phyloP scores from a whole-genome alignment of 2,329 filamentous ascomycete genomes.

The Ceratocystis papillata region DNA sequence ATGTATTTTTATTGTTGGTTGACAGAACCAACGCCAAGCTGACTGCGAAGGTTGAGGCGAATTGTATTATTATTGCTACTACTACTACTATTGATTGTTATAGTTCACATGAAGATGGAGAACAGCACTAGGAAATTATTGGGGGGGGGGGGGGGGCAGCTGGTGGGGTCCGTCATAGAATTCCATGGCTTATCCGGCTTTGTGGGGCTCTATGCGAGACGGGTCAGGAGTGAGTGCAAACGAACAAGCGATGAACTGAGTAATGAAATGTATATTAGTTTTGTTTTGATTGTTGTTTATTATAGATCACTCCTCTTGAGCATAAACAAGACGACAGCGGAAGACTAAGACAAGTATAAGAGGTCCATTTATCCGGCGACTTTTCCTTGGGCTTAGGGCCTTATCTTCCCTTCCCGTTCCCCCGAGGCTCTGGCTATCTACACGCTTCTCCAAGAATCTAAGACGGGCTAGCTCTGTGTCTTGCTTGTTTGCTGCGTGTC shows the following conservation, averaged over 20 bases:
- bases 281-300: neutral
- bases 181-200: neutral
- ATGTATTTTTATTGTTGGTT: constrained; percentile 3
- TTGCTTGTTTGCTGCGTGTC: neutral
- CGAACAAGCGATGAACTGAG: neutral
- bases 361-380: constrained; percentile 4
- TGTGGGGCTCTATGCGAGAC: neutral
- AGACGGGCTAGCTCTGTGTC: neutral
- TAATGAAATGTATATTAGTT: neutral
- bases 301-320: neutral
- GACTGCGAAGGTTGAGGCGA: neutral
- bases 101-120: neutral
- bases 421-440: neutral
- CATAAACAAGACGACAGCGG: too few relatives aligned
- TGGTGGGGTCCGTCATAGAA: neutral
- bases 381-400: neutral
- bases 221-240: neutral
- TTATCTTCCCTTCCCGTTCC: neutral
- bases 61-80: neutral
- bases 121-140: neutral
- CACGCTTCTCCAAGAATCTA: constrained; percentile 2
- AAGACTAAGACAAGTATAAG: neutral
- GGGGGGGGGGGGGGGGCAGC: too few relatives aligned
- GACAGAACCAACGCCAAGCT: neutral
- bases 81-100: neutral